Evolutionary conservation across 768 basidiomycete species (phyloP), one percentile per base, ranked within the genome.

Genomic region (Cyclocybe cylindracea): DNA sequence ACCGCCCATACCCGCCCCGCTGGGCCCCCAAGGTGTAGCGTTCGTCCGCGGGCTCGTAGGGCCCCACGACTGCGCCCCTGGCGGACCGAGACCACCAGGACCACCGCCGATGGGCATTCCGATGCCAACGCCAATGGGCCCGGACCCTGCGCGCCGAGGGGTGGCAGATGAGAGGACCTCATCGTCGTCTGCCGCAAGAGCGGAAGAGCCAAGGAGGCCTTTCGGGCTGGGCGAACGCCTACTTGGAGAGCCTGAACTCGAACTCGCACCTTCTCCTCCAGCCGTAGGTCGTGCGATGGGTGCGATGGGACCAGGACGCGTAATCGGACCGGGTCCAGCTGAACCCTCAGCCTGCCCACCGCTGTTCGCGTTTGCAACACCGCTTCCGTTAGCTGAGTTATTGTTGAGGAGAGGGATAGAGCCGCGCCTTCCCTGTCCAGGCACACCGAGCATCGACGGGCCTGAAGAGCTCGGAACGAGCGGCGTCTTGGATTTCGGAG

Each of bases 121-220:
- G 39, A 61, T 56, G 14, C 69, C 69, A 34, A 67, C 63, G 5
- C 24, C 24, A 24, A 24, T 24, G 24, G 24, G 24, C 24, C 24
- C 24, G n/a, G 70, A 63, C 9, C 63, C 66, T 8, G 64, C 70
- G 43, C 82, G 66, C 35, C 79, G 71, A 6, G 77, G 75, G 13
- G 77, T 69, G 37, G 77, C 69, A 8, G 69, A 65, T 7, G 72
- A 63, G 11, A 91, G 80, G 9, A 91, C 86, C 62, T 91, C 89
- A 63, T 92, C 90, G 54, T 89, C 89, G 53, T 90, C 89, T 10
- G 88, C 82, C 2, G 84, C 82, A 14, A 91, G 76, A 14, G 90
- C 89, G 4, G 86, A 86, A 10, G 89, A 91, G 10, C 90, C 90
- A 6, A 91, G 73, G 34, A 85, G 70, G 37, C 84, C 83, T 62